Base-by-base conservation (phyloP, 768 basidiomycete genomes). In the Collybia nuda region DNA sequence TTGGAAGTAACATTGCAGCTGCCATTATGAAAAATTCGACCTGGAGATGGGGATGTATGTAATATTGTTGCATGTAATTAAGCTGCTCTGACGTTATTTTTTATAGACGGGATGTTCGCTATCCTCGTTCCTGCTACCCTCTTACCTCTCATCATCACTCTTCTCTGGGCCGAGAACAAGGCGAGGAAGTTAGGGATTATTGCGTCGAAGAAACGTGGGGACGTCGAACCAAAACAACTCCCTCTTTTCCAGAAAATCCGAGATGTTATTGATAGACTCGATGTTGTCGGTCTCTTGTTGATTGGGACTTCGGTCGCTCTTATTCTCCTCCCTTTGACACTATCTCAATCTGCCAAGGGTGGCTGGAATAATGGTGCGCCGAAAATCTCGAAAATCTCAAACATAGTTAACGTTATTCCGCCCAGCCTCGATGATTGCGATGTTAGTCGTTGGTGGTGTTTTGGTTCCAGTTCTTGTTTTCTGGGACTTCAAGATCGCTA, bases 1-100 rank as follows among this genome's bases (percentile, higher is more conserved):
- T 86, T 50, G 82, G 83, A n/a, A 70, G 80, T n/a, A 82, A 81
- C 57, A 76, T 86, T 42, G 72, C 80, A n/a, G 60, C 80, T 6
- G 67, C 67, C 52, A 67, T 78, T 29, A 48, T 77, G 37, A 54
- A 59, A 11, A 59, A 64, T 22, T 66, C 69, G 19, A 78, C 80
- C 6, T 87, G 85, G 85, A 66, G 85, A 63, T 86, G 85, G 85
- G 85, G 85, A 26, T 87, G 81, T 82, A 59, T 40, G 82, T 77
- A 43, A 52, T 43, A 2, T 48, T 42, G 36, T 38, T 28, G 14
- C 38, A 37, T 28, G 7, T 24, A 43, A 53, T 38, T 40, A 40
- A 21, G 3, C 12, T 11, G 32, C 22, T 19, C 21, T 38, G 22
- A 50, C 43, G 44, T 29, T 51, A 40, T 54, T 29, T 54, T 29